phyloP scores from a whole-genome alignment of 371 early-diverging fungal species.

The Rhizomucor pusillus region DNA sequence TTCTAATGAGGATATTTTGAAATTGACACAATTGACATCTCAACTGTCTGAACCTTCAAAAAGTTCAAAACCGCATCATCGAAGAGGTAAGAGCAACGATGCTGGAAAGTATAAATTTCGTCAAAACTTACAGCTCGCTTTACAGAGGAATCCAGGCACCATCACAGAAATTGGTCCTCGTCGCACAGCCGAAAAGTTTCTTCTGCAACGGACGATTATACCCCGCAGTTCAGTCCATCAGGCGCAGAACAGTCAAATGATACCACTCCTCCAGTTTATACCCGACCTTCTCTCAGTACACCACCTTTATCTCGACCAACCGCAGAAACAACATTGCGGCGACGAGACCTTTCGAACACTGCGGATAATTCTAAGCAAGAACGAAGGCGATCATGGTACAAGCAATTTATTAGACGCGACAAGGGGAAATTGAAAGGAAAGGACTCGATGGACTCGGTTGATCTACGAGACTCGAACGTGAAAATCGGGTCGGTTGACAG shows the following conservation, averaged over 20 bases:
- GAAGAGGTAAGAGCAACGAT: constrained; percentile 2
- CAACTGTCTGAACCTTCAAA: constrained; percentile 18
- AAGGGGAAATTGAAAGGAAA: constrained; percentile 16
- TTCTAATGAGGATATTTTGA: constrained; percentile 42
- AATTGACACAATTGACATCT: constrained; percentile 32
- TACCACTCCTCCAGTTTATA: background rate
- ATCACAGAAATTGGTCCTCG: constrained; percentile 4
- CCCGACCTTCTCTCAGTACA: constrained; percentile 16
- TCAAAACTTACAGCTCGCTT: no score
- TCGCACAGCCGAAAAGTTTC: no score
- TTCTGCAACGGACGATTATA: no score
- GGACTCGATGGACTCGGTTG: background rate
- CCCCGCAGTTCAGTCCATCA: no score
- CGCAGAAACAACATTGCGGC: background rate
- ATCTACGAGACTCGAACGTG: background rate
- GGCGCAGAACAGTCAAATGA: no score
- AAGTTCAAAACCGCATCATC: constrained; percentile 1
- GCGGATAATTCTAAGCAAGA: constrained; percentile 1
- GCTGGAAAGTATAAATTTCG: no score
- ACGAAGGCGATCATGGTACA: constrained; percentile 25
- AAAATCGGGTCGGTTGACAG: no score
- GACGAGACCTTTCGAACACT: background rate
- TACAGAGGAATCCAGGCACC: background rate
- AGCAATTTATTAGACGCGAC: constrained; percentile 18
- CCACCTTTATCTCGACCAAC: constrained; percentile 16